Percentiles rank a stretch among this genome's conserved stretches.
Conservation (phyloP, 495 filamentous ascomycete genomes). For the Penicillium maclennaniae region DNA sequence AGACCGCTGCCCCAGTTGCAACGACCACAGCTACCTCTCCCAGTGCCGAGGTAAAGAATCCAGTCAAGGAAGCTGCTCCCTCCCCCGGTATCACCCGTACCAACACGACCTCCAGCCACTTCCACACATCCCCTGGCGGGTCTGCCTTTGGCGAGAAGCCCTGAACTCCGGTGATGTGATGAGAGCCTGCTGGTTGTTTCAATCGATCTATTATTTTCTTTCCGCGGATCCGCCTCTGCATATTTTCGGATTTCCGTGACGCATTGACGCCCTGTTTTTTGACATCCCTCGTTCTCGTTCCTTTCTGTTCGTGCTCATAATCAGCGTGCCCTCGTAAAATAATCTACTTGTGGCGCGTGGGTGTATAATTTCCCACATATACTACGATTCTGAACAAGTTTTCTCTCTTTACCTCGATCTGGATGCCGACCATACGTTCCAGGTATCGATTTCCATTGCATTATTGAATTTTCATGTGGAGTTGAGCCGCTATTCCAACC, state of each 20-base stretch:
- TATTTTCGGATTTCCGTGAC: not conserved
- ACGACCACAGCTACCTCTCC: not conserved
- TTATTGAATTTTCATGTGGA: too few species aligned
- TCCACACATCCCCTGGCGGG: slow-evolving; percentile 27
- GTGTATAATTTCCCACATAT: slow-evolving; percentile 1
- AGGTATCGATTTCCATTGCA: too few species aligned
- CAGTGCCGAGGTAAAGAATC: slow-evolving; percentile 6
- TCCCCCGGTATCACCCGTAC: slow-evolving; percentile 22
- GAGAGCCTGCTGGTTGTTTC: not conserved
- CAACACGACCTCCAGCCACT: slow-evolving; percentile 30
- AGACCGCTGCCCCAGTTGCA: slow-evolving; percentile 6
- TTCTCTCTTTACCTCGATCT: not conserved
- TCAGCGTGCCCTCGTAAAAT: not conserved
- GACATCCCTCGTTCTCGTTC: not conserved
- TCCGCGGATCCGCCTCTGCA: not conserved
- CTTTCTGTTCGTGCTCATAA: not conserved
- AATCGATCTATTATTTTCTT: not conserved
- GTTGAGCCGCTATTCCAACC: too few species aligned
- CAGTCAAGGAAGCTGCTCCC: not conserved
- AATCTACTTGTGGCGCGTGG: not conserved
- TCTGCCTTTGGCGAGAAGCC: slow-evolving; percentile 21
- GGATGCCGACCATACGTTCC: not conserved
- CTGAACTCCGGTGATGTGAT: not conserved
- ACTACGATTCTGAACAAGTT: not conserved
- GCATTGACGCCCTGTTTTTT: not conserved